phyloP scores from a whole-genome alignment of 2,329 filamentous ascomycete genomes.

The Pseudogymnoascus sp. region DNA sequence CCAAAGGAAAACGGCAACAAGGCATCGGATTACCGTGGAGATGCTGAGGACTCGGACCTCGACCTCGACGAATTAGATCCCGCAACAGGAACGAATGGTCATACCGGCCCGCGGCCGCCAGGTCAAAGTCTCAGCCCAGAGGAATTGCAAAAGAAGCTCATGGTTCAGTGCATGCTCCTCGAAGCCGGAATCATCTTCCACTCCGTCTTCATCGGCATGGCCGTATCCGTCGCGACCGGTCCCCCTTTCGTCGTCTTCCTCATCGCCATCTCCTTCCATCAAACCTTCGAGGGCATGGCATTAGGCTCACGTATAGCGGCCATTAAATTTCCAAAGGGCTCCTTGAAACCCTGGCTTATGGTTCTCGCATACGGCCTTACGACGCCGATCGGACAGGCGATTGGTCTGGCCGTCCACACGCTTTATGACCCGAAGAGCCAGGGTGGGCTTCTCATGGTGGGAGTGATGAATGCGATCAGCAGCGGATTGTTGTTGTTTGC shows the following conservation, averaged over 20 bases:
- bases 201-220: constrained; percentile 81
- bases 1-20: constrained; percentile 32
- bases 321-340: constrained; percentile 67
- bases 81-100: constrained; percentile 26
- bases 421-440: constrained; percentile 74
- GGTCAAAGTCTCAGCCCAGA: constrained; percentile 25
- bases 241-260: constrained; percentile 73
- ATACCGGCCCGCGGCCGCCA: constrained; percentile 21
- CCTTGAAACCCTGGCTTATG: constrained; percentile 72
- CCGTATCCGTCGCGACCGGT: constrained; percentile 71
- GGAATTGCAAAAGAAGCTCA: constrained; percentile 56
- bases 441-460: constrained; percentile 71
- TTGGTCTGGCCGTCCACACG: constrained; percentile 69
- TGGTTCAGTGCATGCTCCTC: constrained; percentile 71
- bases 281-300: constrained; percentile 83
- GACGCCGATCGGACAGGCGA: constrained; percentile 76
- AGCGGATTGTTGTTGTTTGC: constrained; percentile 75
- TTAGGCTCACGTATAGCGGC: constrained; percentile 79
- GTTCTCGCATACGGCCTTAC: constrained; percentile 68
- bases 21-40: constrained; percentile 26
- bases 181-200: constrained; percentile 82
- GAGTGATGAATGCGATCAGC: constrained; percentile 80
- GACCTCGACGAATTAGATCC: constrained; percentile 55
- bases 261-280: constrained; percentile 74
- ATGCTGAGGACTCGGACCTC: constrained; percentile 46